Conservation (phyloP, 768 basidiomycete genomes). For the Panaeolus papilionaceus region DNA sequence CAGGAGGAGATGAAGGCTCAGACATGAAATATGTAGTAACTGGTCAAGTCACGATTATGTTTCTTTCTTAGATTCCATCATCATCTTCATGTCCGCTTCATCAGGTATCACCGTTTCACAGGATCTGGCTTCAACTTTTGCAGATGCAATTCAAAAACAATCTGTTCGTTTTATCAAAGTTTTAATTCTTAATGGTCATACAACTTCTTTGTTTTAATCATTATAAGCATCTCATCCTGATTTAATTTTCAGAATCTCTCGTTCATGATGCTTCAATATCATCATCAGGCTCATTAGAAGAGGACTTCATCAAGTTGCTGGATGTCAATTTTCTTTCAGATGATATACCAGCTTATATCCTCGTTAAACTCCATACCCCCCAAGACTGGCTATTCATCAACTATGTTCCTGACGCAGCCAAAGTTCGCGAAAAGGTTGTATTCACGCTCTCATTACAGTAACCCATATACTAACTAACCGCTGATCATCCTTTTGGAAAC, state of each 20-base stretch:
- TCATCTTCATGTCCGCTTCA: slow-evolving; percentile 65
- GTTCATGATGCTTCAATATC: slow-evolving; percentile 62
- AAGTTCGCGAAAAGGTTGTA: slow-evolving; percentile 79
- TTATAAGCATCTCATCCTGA: slow-evolving; percentile 22
- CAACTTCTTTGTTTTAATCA: slow-evolving; percentile 22
- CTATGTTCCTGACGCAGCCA: slow-evolving; percentile 85
- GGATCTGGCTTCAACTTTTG: slow-evolving; percentile 62
- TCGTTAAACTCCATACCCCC: slow-evolving; percentile 67
- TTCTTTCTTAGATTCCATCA: slow-evolving; percentile 19
- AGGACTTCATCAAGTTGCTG: slow-evolving; percentile 67
- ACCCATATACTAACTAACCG: neutral
- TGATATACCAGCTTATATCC: slow-evolving; percentile 74
- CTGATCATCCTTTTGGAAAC: slow-evolving; percentile 17
- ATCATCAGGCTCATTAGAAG: slow-evolving; percentile 55
- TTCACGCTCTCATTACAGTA: slow-evolving; percentile 12
- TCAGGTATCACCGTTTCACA: slow-evolving; percentile 74
- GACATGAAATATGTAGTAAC: slow-evolving; percentile 32
- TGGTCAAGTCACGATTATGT: slow-evolving; percentile 10
- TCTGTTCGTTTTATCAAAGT: slow-evolving; percentile 78
- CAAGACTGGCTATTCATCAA: slow-evolving; percentile 76
- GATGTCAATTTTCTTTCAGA: slow-evolving; percentile 58
- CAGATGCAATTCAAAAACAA: slow-evolving; percentile 57
- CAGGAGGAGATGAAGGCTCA: slow-evolving; percentile 32
- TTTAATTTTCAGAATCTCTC: slow-evolving; percentile 62
- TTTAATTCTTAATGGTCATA: slow-evolving; percentile 74